Evolutionary conservation across 306 rosid genomes (phyloP), one percentile per base, ranked within the genome.

Genomic region (Datisca glomerata): DNA sequence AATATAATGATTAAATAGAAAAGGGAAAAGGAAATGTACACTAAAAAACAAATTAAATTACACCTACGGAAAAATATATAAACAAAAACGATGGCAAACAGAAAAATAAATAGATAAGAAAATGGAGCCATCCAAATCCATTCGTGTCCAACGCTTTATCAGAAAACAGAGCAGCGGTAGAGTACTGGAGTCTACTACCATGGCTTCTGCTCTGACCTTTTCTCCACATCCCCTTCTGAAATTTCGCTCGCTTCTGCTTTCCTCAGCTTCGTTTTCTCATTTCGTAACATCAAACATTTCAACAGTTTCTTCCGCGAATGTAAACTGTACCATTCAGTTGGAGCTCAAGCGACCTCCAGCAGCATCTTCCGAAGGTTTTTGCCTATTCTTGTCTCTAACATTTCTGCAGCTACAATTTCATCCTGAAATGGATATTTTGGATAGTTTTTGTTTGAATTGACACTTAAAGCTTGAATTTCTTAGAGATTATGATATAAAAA

Each of bases 281-380:
- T 60, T 13, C 43, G 21, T n/a, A 17, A 19, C 24, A 35, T 47
- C 73, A 18, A 40, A 21, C 7, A 17, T 54, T 36, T 33, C 75
- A 14, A 2, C 60, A 1, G 53, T 56, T 39, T 65, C 46, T 36
- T 59, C 47, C 41, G 54, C 53, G 9, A 58, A 59, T 24, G 20
- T 45, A 4, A 56, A 38, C 28, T 61, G 14, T 47, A 43, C 39
- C 34, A 43, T 29, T 33, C 61, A 59, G 38, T 67, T 63, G 8
- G 79, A 79, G 56, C 69, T 62, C 69, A 63, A 63, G 4, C 53
- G 8, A 53, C 25, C 40, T 19, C 59, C 0, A 0, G 66, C 53
- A 72, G 74, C 74, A 4, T 71, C 89, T 37, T 58, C 87, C 44
- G 68, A 79, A 76, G 89, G 97, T 76, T 19, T 57, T 43, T 33